Evolutionary conservation across 1,139 yeast species (phyloP).

Genomic region (Eremothecium cymbalariae): DNA sequence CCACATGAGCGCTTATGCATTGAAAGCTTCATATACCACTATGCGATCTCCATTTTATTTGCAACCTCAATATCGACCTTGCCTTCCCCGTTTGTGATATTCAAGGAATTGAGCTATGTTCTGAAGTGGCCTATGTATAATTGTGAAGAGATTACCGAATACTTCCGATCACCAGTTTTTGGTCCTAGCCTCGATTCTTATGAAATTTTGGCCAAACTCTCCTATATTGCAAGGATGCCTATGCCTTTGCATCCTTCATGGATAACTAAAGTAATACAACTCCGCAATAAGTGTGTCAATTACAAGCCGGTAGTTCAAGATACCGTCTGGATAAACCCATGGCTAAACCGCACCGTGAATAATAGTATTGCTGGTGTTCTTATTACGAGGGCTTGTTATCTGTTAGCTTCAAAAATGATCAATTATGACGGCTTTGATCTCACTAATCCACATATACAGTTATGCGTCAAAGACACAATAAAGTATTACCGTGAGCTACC

Average conservation of each 20-base stretch:
- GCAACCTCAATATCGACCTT: constrained; percentile 24
- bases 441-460: constrained; percentile 8
- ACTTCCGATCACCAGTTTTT: constrained; percentile 35
- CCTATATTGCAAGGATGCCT: constrained; percentile 33
- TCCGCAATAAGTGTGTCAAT: constrained; percentile 11
- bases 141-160: constrained; percentile 23
- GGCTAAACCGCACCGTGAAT: too few species aligned
- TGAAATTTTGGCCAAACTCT: constrained; percentile 36
- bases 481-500: constrained; percentile 11
- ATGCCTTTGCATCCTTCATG: constrained; percentile 13
- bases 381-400: constrained; percentile 13
- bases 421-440: constrained; percentile 9
- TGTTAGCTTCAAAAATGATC: constrained; percentile 13
- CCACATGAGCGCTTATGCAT: constrained; percentile 31
- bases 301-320: constrained; percentile 12
- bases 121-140: constrained; percentile 31
- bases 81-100: constrained; percentile 35
- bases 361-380: constrained; percentile 12
- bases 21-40: constrained; percentile 36
- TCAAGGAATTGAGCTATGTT: constrained; percentile 28
- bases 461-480: constrained; percentile 10
- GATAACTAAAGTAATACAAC: constrained; percentile 8
- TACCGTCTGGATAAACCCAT: constrained; percentile 11
- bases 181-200: constrained; percentile 34
- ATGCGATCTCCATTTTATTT: constrained; percentile 30